Base-by-base conservation (phyloP, 1,284 basidiomycete species). In the Boletus sp. region DNA sequence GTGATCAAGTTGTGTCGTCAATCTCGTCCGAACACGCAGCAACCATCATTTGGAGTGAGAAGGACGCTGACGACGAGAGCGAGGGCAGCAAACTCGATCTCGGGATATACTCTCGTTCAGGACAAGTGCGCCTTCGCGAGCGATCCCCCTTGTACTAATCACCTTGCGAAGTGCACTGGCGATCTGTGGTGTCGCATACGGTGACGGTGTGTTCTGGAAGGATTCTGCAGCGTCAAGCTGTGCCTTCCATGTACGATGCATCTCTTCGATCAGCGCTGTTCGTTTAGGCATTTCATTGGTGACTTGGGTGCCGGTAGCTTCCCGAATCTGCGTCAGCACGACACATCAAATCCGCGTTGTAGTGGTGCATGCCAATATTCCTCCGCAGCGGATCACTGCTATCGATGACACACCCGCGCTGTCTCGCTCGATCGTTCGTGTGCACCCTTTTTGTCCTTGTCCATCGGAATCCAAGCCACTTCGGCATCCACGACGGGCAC, bases 31-130 rank as follows among this genome's bases (percentile, higher is more conserved):
- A 78, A 30, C 80, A 86, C 53, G 76, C 80, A 0, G 59, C 70
- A 27, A 66, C 76, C 2, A 75, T 85, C 30, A 69, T 81, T 3
- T 83, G 81, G 79, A 76, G 72, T 19, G 76, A 81, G 2, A 65
- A 72, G 14, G 74, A 80, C n/a, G n/a, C n/a, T n/a, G n/a, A n/a
- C n/a, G n/a, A n/a, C 13, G 70, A 75, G 0, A 64, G 71, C 7
- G 63, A 74, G 4, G 68, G 17, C 7, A 59, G 62, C 23, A 23
- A 16, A 2, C 2, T 56, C 19, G 73, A 74, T 9, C 83, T n/a
- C n/a, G n/a, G 66, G 83, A 85, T 67, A 88, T 84, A 1, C 80
- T 77, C 69, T 91, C 89, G 65, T 89, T 90, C 13, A 89, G 69
- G 62, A 88, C 71, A 11, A 89, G 74, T 0, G 79, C 77, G 25